Evolutionary conservation across 495 filamentous ascomycete species (phyloP).

Genomic region (Trichoderma erinaceum): DNA sequence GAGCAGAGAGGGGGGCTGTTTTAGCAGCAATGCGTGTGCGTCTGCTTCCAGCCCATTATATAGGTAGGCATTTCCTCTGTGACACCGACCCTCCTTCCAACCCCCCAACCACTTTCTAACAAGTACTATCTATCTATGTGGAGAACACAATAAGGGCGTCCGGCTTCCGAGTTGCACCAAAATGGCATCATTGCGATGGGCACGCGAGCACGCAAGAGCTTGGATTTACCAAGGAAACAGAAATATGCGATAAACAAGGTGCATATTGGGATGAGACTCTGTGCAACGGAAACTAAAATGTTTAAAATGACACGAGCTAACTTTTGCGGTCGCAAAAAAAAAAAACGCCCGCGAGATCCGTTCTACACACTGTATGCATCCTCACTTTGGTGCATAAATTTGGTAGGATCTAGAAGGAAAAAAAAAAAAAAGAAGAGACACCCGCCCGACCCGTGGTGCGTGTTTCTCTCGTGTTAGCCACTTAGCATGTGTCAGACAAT

Average conservation of each 20-base stretch:
- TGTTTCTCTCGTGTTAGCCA: too few species aligned
- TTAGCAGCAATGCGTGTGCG: neutral
- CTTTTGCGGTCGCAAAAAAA: too few species aligned
- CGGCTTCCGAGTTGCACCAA: conserved; percentile 2
- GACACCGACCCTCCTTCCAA: neutral
- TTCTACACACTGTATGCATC: neutral
- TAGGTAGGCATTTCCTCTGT: neutral
- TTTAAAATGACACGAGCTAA: neutral
- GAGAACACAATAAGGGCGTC: neutral
- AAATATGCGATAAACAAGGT: neutral
- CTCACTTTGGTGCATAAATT: conserved; percentile 13
- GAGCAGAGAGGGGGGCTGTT: neutral
- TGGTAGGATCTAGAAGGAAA: neutral
- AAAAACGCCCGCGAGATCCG: neutral
- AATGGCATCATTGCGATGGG: conserved; percentile 3
- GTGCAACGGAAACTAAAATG: neutral
- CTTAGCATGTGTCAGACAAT: too few species aligned
- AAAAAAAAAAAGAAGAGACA: neutral
- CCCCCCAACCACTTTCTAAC: neutral
- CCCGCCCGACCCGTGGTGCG: neutral
- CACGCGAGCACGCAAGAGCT: conserved; percentile 12
- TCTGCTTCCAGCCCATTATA: neutral
- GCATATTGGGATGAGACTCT: too few species aligned
- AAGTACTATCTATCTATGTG: neutral
- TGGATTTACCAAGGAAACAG: neutral